Percentiles rank a stretch among this genome's conserved stretches.
Evolutionary conservation across 2,329 filamentous ascomycete species (phyloP).

Genomic region (Pseudogymnoascus verrucosus): DNA sequence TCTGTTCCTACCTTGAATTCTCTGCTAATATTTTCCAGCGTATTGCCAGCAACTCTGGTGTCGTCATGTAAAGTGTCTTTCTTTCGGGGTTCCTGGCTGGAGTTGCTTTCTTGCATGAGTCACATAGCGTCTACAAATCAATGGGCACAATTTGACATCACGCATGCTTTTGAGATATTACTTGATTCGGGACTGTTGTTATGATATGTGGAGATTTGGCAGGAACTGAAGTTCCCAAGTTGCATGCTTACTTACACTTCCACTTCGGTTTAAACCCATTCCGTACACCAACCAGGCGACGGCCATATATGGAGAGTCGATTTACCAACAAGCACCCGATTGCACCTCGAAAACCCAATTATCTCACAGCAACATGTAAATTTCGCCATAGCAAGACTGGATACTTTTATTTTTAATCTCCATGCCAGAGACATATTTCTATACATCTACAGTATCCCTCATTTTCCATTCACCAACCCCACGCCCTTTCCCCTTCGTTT

Average conservation of each 20-base stretch:
- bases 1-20: constrained; percentile 1
- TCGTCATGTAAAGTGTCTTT: constrained; percentile 82
- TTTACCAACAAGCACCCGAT: not conserved
- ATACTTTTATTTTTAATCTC: not conserved
- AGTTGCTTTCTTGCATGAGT: constrained; percentile 17
- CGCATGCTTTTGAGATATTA: constrained; percentile 6
- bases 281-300: not conserved
- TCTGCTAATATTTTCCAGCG: constrained; percentile 49
- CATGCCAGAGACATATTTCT: constrained; percentile 1
- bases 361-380: not conserved
- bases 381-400: not conserved
- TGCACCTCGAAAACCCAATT: not conserved
- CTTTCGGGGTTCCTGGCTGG: constrained; percentile 23
- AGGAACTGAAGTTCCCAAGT: not conserved
- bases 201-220: not conserved
- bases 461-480: not conserved
- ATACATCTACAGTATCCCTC: not conserved
- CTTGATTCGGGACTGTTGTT: not conserved
- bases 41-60: constrained; percentile 99
- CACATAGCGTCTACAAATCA: constrained; percentile 15
- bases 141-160: constrained; percentile 11
- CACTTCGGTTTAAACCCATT: not conserved
- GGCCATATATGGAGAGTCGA: not conserved
- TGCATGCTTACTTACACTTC: not conserved
- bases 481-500: too few species aligned